Percentiles rank a stretch among this genome's conserved stretches.
These are phyloP conservation scores for Heliosperma pusillum DNA, from an alignment of 148 eudicot species.

Conservation along the genomic window DNA sequence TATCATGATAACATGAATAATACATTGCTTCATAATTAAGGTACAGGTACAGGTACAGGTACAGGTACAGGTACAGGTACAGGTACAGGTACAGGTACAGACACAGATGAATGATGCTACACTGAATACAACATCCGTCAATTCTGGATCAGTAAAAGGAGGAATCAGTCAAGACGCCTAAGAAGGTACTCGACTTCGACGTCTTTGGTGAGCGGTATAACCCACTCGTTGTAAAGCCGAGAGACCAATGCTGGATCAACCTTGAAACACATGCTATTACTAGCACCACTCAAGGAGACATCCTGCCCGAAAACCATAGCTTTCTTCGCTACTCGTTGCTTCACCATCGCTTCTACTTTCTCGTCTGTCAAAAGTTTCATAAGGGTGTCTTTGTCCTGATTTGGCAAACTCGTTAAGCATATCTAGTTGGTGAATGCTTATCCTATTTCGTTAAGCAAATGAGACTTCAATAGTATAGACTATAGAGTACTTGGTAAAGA, in stretches of 20 bases:
- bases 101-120: too few relatives aligned
- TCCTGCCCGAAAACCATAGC: constrained; percentile 72
- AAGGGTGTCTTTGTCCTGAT: constrained; percentile 60
- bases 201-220: constrained; percentile 87
- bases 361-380: constrained; percentile 60
- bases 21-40: too few relatives aligned
- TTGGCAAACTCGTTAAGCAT: too few relatives aligned
- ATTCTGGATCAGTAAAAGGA: too few relatives aligned
- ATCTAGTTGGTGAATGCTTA: too few relatives aligned
- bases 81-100: too few relatives aligned
- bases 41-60: too few relatives aligned
- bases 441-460: too few relatives aligned
- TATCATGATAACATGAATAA: too few relatives aligned
- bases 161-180: constrained; percentile 53
- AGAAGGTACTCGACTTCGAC: constrained; percentile 86
- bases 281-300: constrained; percentile 35
- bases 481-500: background rate
- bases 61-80: too few relatives aligned
- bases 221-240: constrained; percentile 66
- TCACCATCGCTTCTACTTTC: constrained; percentile 71
- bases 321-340: constrained; percentile 77
- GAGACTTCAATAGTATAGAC: background rate
- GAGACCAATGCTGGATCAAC: constrained; percentile 59
- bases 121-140: too few relatives aligned
- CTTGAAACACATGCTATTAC: constrained; percentile 38